Conservation (phyloP, 371 early-diverging fungal genomes). For the Mucor indicus region DNA sequence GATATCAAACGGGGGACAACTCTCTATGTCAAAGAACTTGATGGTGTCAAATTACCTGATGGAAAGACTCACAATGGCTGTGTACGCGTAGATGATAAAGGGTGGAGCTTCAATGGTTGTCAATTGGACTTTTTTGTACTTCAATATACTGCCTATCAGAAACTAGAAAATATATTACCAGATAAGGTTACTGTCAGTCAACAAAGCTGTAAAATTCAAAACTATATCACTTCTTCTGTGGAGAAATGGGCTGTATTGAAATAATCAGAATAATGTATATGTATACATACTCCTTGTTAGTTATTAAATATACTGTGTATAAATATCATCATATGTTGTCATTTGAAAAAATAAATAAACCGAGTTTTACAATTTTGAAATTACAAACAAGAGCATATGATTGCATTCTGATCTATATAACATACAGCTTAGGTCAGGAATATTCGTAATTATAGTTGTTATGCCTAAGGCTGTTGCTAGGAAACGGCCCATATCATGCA, state of each 20-base stretch:
- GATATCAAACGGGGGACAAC: slow-evolving; percentile 45
- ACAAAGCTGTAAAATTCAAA: slow-evolving; percentile 10
- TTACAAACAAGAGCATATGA: too few species aligned
- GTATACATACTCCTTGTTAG: too few species aligned
- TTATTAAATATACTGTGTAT: not conserved
- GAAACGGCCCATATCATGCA: too few species aligned
- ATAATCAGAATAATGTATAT: too few species aligned
- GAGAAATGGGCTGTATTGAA: slow-evolving; percentile 22
- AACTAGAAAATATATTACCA: slow-evolving; percentile 11
- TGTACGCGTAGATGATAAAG: slow-evolving; percentile 49
- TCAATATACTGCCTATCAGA: slow-evolving; percentile 14
- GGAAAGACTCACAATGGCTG: slow-evolving; percentile 50
- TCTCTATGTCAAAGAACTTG: slow-evolving; percentile 38
- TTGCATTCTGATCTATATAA: too few species aligned
- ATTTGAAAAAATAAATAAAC: too few species aligned
- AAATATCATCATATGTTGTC: too few species aligned
- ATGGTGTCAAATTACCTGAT: slow-evolving; percentile 44
- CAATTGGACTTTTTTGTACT: slow-evolving; percentile 48
- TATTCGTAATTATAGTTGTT: too few species aligned
- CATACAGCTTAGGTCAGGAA: too few species aligned
- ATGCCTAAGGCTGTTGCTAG: too few species aligned
- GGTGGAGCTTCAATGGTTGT: slow-evolving; percentile 48
- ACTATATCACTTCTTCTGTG: slow-evolving; percentile 20
- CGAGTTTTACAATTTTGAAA: too few species aligned
- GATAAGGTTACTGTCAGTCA: slow-evolving; percentile 15